Evolutionary conservation across 2,329 filamentous ascomycete genomes (phyloP).

Genomic region (Aspergillus thermomutatus): DNA sequence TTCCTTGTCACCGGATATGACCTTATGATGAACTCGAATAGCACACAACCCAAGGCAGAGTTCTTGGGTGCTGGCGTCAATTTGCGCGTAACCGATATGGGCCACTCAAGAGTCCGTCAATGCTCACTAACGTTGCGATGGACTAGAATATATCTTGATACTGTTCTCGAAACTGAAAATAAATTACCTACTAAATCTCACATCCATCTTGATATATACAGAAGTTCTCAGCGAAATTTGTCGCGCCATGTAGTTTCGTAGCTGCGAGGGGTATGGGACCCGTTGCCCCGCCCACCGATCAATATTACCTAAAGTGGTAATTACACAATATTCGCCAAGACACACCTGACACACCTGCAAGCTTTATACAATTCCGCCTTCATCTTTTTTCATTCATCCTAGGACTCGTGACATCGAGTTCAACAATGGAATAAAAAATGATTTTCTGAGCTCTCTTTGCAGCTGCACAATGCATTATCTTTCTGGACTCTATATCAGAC

Average conservation of each 20-base stretch:
- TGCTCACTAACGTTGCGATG: neutral
- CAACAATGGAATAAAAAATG: neutral
- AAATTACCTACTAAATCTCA: neutral
- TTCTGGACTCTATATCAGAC: neutral
- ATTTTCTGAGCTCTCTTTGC: neutral
- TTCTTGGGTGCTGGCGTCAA: neutral
- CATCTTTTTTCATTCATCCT: neutral
- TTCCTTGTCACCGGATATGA: neutral
- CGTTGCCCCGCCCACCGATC: conserved; percentile 33
- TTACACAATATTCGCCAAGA: conserved; percentile 35
- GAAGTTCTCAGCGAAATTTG: neutral
- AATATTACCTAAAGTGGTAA: conserved; percentile 26
- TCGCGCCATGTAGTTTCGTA: neutral
- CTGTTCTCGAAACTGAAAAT: neutral
- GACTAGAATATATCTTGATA: neutral
- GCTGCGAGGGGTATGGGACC: conserved; percentile 9
- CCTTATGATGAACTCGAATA: neutral
- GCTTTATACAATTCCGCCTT: neutral
- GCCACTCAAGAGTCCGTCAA: neutral
- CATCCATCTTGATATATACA: neutral
- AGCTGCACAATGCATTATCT: neutral
- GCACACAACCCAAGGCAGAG: neutral
- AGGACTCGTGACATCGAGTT: neutral
- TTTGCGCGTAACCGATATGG: neutral
- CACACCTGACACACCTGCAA: conserved; percentile 9